Evolutionary conservation across 140 eudicot species (phyloP).

Genomic region (Stevia rebaudiana): DNA sequence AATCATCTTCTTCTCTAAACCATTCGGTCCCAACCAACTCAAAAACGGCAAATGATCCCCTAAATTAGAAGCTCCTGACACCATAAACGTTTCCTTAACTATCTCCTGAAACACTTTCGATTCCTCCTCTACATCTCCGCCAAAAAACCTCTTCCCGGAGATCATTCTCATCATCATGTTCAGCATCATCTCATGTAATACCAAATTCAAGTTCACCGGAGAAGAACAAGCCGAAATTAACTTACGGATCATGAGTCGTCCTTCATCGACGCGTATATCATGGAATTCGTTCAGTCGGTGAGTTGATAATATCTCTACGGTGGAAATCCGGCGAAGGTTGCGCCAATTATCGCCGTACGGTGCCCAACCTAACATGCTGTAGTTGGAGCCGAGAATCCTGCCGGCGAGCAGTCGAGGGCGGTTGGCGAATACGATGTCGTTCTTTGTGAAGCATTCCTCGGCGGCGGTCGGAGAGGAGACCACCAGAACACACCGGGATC

Average conservation of each 20-base stretch:
- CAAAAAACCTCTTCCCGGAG: conserved; percentile 46
- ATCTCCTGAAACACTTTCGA: conserved; percentile 37
- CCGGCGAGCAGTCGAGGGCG: conserved; percentile 34
- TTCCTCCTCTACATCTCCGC: conserved; percentile 22
- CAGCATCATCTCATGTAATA: conserved; percentile 32
- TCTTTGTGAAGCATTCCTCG: conserved; percentile 37
- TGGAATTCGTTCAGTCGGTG: conserved; percentile 17
- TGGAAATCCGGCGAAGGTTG: conserved; percentile 30
- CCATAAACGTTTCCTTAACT: conserved; percentile 18
- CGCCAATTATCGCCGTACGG: conserved; percentile 40
- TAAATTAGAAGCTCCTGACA: conserved; percentile 26
- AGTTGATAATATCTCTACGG: conserved; percentile 35
- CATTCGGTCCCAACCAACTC: conserved; percentile 34
- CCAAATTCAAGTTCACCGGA: conserved; percentile 27
- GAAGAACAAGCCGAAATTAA: conserved; percentile 1
- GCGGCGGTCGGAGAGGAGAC: conserved; percentile 35
- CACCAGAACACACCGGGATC: conserved; percentile 33
- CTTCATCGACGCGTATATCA: conserved; percentile 31
- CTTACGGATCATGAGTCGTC: conserved; percentile 2
- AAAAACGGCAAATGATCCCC: conserved; percentile 53
- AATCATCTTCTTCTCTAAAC: conserved; percentile 33
- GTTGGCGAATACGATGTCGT: conserved; percentile 39
- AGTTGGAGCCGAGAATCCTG: conserved; percentile 32
- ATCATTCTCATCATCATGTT: conserved; percentile 52
- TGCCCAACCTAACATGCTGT: conserved; percentile 23